Percentiles rank a stretch among this genome's conserved stretches.
These are phyloP conservation scores for Ascochyta viciae-villosae DNA, from an alignment of 2,329 filamentous ascomycete genomes.

Conservation along the genomic window DNA sequence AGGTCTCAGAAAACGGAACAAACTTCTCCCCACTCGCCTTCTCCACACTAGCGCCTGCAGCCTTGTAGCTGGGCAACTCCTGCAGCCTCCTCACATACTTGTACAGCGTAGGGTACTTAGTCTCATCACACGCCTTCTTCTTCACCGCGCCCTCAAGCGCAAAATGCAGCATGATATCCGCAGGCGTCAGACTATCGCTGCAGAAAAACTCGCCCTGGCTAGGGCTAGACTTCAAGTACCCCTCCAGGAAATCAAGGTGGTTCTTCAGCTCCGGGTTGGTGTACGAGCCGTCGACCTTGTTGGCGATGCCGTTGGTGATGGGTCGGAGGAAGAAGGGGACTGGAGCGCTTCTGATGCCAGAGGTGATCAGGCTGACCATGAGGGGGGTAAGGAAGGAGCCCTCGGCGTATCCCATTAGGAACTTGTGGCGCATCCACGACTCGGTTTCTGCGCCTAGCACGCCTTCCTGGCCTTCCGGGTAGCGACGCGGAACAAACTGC, in stretches of 20 bases:
- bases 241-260: slow-evolving; percentile 60
- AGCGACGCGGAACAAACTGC: slow-evolving; percentile 60
- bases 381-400: slow-evolving; percentile 80
- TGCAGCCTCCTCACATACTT: slow-evolving; percentile 57
- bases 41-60: slow-evolving; percentile 58
- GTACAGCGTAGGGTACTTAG: slow-evolving; percentile 56
- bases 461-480: slow-evolving; percentile 61
- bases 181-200: slow-evolving; percentile 57
- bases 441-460: slow-evolving; percentile 65
- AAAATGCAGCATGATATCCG: slow-evolving; percentile 62
- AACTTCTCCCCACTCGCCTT: slow-evolving; percentile 50
- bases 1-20: slow-evolving; percentile 41
- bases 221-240: slow-evolving; percentile 56
- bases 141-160: slow-evolving; percentile 55
- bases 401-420: slow-evolving; percentile 79
- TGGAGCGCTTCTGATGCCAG: slow-evolving; percentile 58
- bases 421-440: slow-evolving; percentile 64
- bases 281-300: slow-evolving; percentile 54
- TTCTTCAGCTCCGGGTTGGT: slow-evolving; percentile 56
- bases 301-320: slow-evolving; percentile 63
- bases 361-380: slow-evolving; percentile 68
- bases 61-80: slow-evolving; percentile 54
- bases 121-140: slow-evolving; percentile 48
- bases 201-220: slow-evolving; percentile 60
- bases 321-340: slow-evolving; percentile 75